These are phyloP conservation scores for Fraxinus pennsylvanica DNA, from an alignment of 257 asterid species.

Conservation along the genomic window DNA sequence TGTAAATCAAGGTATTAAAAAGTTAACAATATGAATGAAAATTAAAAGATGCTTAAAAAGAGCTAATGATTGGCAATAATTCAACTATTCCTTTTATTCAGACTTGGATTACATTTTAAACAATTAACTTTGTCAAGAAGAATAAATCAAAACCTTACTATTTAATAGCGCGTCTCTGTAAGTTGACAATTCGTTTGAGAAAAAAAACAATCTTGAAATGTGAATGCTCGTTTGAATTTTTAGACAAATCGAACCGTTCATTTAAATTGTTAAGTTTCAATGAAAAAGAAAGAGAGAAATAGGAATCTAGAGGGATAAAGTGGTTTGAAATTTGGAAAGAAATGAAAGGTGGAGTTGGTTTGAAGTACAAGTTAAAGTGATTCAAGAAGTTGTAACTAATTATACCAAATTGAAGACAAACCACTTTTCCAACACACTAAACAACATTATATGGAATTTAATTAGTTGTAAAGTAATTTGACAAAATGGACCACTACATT, in stretches of 20 bases:
- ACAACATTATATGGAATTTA: conserved; percentile 31
- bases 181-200: no score
- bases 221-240: no score
- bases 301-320: not conserved
- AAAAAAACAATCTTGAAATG: no score
- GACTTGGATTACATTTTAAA: no score
- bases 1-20: conserved; percentile 41
- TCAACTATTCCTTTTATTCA: not conserved
- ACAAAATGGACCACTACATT: conserved; percentile 23
- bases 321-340: conserved; percentile 13
- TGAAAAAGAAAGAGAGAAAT: not conserved
- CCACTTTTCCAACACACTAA: conserved; percentile 26
- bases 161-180: no score
- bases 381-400: conserved; percentile 51
- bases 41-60: conserved; percentile 25
- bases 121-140: no score
- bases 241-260: no score
- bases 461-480: conserved; percentile 39
- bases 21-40: conserved; percentile 3
- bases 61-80: conserved; percentile 21
- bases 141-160: no score
- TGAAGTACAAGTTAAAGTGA: conserved; percentile 31
- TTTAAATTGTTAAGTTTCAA: no score
- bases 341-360: conserved; percentile 27
- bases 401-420: conserved; percentile 35